These are phyloP conservation scores for Gonium pectorale DNA, from an alignment of 139 green algal species.

Conservation along the genomic window DNA sequence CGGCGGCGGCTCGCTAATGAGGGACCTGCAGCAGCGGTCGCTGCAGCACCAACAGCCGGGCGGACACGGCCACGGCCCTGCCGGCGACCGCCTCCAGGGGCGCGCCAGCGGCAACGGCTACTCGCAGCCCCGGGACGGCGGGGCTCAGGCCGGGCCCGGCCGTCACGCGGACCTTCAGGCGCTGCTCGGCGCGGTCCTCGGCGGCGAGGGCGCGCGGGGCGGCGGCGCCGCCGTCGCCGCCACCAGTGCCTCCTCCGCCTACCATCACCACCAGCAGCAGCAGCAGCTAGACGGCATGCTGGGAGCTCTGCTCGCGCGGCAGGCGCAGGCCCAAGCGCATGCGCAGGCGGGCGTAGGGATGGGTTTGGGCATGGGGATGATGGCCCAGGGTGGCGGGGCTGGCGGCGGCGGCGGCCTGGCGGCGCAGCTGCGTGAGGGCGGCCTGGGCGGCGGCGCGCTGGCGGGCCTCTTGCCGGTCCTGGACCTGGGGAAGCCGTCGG, in stretches of 20 bases:
- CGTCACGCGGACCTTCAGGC: not conserved
- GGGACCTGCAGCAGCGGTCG: constrained; percentile 32
- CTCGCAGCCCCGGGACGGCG: not conserved
- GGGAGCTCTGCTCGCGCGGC: not conserved
- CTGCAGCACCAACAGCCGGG: not conserved
- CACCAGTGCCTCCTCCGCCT: too few species aligned
- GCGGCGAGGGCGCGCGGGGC: not conserved
- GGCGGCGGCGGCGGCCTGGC: not conserved
- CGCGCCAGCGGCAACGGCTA: not conserved
- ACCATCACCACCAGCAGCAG: too few species aligned
- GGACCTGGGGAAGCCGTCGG: constrained; percentile 27
- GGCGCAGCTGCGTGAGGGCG: not conserved
- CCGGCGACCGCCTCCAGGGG: too few species aligned
- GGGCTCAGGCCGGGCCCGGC: not conserved
- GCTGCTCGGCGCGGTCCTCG: not conserved
- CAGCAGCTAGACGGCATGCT: not conserved
- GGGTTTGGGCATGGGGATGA: too few species aligned
- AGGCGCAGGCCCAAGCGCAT: not conserved
- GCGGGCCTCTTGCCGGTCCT: not conserved
- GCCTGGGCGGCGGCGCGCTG: not conserved
- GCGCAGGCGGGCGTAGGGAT: not conserved
- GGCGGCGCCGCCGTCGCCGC: not conserved
- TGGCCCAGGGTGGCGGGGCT: too few species aligned
- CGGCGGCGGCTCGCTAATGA: constrained; percentile 6
- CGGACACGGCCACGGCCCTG: too few species aligned